A percentile compares a stretch with the other conserved stretches of the same genome.
Conservation (phyloP, 208 protist species). For the Naegleria fowleri region DNA sequence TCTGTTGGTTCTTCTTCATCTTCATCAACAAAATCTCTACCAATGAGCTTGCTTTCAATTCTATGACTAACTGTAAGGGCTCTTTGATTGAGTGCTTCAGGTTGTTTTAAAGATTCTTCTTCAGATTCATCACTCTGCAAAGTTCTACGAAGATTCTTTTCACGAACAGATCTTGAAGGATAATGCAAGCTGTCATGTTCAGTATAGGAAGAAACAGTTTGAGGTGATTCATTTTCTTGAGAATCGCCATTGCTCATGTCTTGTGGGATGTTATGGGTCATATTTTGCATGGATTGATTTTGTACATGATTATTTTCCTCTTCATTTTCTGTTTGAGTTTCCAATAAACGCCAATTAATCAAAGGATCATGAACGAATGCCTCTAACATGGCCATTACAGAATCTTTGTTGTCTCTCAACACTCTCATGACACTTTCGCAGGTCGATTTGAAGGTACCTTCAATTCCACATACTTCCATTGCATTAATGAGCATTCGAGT, state of each 20-base stretch:
- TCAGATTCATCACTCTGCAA: constrained; percentile 22
- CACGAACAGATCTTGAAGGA: constrained; percentile 24
- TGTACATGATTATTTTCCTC: background rate
- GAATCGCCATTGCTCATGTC: no score
- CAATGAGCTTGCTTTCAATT: constrained; percentile 96
- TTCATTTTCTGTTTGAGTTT: constrained; percentile 61
- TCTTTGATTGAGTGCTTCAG: constrained; percentile 74
- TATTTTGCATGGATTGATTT: background rate
- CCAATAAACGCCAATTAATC: constrained; percentile 96
- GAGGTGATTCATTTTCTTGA: background rate
- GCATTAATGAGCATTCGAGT: constrained; percentile 96
- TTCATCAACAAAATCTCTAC: constrained; percentile 82
- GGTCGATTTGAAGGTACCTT: constrained; percentile 95
- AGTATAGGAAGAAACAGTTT: constrained; percentile 37
- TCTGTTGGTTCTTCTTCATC: constrained; percentile 14
- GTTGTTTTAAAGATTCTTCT: constrained; percentile 23
- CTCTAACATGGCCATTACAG: constrained; percentile 97
- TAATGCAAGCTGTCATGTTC: background rate
- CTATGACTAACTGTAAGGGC: constrained; percentile 89
- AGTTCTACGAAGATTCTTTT: constrained; percentile 23
- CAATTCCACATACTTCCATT: constrained; percentile 96
- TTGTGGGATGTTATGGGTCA: background rate
- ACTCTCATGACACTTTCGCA: constrained; percentile 96
- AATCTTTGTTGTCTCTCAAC: constrained; percentile 95
- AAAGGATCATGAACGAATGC: constrained; percentile 99